A percentile compares a stretch with the other conserved stretches of the same genome.
These are phyloP conservation scores for Colletotrichum sublineola DNA, from an alignment of 2,329 filamentous ascomycete genomes.

Conservation along the genomic window DNA sequence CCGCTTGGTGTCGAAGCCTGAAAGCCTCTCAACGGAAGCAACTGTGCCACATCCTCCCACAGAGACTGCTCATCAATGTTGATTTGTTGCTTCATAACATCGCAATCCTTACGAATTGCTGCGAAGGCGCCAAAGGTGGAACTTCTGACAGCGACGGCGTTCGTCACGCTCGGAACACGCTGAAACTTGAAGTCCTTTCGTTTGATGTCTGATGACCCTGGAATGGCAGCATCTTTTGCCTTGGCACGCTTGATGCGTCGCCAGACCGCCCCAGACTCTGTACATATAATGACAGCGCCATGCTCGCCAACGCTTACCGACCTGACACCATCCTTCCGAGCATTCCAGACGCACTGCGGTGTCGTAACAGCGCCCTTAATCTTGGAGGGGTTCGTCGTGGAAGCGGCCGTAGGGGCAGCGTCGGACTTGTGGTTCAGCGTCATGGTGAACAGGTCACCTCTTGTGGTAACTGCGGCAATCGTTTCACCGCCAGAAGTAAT, in stretches of 20 bases:
- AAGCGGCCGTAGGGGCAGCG: conserved; percentile 70
- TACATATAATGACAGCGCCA: conserved; percentile 94
- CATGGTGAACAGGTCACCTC: conserved; percentile 90
- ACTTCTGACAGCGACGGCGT: conserved; percentile 85
- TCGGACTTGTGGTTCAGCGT: conserved; percentile 79
- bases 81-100: conserved; percentile 81
- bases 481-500: conserved; percentile 90
- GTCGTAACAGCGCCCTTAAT: conserved; percentile 85
- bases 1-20: conserved; percentile 55
- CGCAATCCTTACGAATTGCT: conserved; percentile 85
- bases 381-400: conserved; percentile 93
- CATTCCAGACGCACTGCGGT: conserved; percentile 88
- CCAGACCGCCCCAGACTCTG: conserved; percentile 93
- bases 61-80: conserved; percentile 75
- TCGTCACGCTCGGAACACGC: conserved; percentile 87
- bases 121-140: conserved; percentile 93
- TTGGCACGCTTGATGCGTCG: conserved; percentile 85
- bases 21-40: conserved; percentile 78
- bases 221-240: conserved; percentile 74
- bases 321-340: conserved; percentile 85
- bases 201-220: conserved; percentile 67
- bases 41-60: conserved; percentile 78
- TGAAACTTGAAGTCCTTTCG: conserved; percentile 96
- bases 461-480: conserved; percentile 86
- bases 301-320: conserved; percentile 93